phyloP scores from a whole-genome alignment of 2,329 filamentous ascomycete species.

The Ophiostoma montium region DNA sequence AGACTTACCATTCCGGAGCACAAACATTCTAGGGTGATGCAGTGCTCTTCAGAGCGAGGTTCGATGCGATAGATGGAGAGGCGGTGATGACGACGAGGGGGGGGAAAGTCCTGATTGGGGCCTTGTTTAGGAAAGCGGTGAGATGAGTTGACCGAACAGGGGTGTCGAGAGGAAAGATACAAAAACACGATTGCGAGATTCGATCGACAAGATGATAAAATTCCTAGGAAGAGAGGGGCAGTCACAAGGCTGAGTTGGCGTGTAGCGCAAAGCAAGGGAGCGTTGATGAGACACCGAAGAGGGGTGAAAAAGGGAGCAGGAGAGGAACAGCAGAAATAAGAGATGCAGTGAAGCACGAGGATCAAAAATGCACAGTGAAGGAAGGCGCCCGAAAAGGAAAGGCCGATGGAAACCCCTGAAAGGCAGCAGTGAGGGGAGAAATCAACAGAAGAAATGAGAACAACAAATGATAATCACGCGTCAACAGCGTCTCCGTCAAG shows the following conservation, averaged over 20 bases:
- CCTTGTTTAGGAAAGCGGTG: not conserved
- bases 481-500: not conserved
- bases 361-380: too few species aligned
- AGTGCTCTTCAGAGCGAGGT: not conserved
- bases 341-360: too few species aligned
- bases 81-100: not conserved
- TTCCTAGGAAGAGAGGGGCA: not conserved
- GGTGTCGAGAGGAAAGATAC: not conserved
- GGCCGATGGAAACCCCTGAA: not conserved
- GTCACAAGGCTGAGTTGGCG: not conserved
- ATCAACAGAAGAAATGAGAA: not conserved
- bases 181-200: not conserved
- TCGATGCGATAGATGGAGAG: not conserved
- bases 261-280: not conserved
- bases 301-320: not conserved
- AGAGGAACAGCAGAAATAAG: not conserved
- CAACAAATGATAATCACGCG: not conserved
- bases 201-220: not conserved
- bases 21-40: slow-evolving; percentile 22
- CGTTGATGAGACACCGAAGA: not conserved
- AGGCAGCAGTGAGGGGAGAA: not conserved
- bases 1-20: slow-evolving; percentile 27
- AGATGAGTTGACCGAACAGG: not conserved
- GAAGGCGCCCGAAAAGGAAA: not conserved
- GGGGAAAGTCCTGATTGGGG: not conserved